Percentiles rank a stretch among this genome's conserved stretches.
These are phyloP conservation scores for Hirsutella rhossiliensis DNA, from an alignment of 2,329 filamentous ascomycete species.

Conservation along the genomic window DNA sequence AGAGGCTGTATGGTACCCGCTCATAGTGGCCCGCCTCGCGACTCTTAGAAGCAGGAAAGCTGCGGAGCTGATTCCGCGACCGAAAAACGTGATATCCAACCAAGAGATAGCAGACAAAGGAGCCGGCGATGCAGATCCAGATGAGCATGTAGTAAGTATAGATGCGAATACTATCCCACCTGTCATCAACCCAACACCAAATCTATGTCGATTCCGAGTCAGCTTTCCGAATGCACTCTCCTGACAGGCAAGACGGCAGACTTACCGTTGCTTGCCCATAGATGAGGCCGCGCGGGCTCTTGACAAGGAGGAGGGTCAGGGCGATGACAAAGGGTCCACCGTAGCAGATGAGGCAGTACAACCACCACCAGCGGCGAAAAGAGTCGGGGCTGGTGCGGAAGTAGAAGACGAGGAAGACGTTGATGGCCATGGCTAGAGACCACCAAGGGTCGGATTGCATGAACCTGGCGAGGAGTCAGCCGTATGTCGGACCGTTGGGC, in stretches of 20 bases:
- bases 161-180: conserved; percentile 44
- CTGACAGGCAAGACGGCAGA: not conserved
- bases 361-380: conserved; percentile 60
- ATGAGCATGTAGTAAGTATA: conserved; percentile 51
- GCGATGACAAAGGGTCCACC: conserved; percentile 59
- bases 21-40: conserved; percentile 17
- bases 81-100: conserved; percentile 50
- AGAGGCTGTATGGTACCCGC: conserved; percentile 13
- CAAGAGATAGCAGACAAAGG: conserved; percentile 40
- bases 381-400: conserved; percentile 49
- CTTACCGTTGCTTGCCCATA: conserved; percentile 47
- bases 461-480: conserved; percentile 42
- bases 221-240: not conserved
- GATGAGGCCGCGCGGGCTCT: conserved; percentile 23
- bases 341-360: conserved; percentile 60
- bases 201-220: conserved; percentile 24
- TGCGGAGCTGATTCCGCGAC: conserved; percentile 41
- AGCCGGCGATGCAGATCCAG: conserved; percentile 46
- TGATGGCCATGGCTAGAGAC: conserved; percentile 73
- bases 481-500: conserved; percentile 23
- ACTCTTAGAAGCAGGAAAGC: conserved; percentile 30
- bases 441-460: conserved; percentile 67
- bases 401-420: conserved; percentile 62
- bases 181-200: conserved; percentile 48
- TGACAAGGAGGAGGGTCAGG: conserved; percentile 50